Evolutionary conservation across 1,284 basidiomycete genomes (phyloP), one percentile per base, ranked within the genome.

Genomic region (Coniophora puteana): DNA sequence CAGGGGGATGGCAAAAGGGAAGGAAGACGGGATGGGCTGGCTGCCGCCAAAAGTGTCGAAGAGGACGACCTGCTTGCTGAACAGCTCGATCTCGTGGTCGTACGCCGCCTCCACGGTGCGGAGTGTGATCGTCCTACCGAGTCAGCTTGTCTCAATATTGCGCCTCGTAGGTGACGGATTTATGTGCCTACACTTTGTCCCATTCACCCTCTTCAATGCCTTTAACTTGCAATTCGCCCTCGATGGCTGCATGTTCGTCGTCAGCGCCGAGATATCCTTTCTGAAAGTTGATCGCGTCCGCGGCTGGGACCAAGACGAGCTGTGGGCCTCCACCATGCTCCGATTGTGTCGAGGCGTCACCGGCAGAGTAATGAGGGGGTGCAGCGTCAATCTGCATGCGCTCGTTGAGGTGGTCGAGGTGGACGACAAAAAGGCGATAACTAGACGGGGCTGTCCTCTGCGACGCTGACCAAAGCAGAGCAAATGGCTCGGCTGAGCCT

Each of bases 161-260:
- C 49, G 43, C 29, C 27, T 7, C 39, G n/a, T 44, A 46, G 35
- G 33, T 48, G 44, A 41, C 17, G 30, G 18, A 21, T 37, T 28
- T 24, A 29, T 12, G 28, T 36, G 59, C 51, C 52, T 44, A 88
- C 88, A 89, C 66, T 68, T 76, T 78, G 46, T 70, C 64, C 82
- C 85, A 90, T 40, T 60, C 63, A 46, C 66, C 67, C 28, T 68
- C 62, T 36, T 72, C 69, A 27, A 71, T 69, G 41, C 78, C 83
- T 59, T 90, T 90, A 47, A 90, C 69, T 56, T 88, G 87, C 24
- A 90, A 66, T 59, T 90, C 88, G 40, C 87, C 87, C 58, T 90
- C 88, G 42, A 90, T 76, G 12, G 87, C 81, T 17, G 88, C 84
- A 38, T 70, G 73, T 60, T 90, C 88, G 32, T 73, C 83, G 43